Conservation (phyloP, 768 basidiomycete species). For the Russula virescens region DNA sequence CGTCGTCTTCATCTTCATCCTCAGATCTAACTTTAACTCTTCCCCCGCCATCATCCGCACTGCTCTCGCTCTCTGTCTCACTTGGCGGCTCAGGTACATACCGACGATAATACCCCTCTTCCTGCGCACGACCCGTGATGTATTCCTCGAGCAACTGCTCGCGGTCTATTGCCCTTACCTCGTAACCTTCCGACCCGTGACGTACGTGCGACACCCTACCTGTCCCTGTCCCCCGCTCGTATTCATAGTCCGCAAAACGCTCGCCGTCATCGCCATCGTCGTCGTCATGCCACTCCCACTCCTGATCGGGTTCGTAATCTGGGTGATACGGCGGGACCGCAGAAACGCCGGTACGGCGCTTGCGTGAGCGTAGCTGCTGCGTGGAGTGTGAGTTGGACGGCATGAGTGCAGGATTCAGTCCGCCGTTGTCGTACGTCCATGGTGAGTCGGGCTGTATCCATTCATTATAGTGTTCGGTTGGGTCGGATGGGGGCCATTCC, state of each 20-base stretch:
- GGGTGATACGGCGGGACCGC: conserved; percentile 73
- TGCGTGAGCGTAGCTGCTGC: conserved; percentile 23
- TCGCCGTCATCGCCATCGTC: conserved; percentile 26
- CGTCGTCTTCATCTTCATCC: conserved; percentile 39
- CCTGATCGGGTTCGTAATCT: conserved; percentile 43
- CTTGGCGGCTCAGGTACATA: conserved; percentile 57
- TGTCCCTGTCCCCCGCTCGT: background rate
- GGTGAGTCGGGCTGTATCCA: conserved; percentile 57
- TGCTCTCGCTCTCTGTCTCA: conserved; percentile 26
- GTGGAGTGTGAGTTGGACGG: conserved; percentile 42
- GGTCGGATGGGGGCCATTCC: conserved; percentile 74
- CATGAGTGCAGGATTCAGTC: conserved; percentile 67
- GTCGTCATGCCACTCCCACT: conserved; percentile 27
- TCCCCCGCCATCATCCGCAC: background rate
- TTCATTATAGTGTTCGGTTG: conserved; percentile 34
- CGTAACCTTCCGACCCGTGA: conserved; percentile 79
- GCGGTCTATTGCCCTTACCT: conserved; percentile 55
- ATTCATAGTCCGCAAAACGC: conserved; percentile 20
- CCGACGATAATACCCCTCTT: conserved; percentile 56
- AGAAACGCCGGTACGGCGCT: conserved; percentile 34
- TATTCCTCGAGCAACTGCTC: conserved; percentile 61
- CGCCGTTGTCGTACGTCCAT: conserved; percentile 80
- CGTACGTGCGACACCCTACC: no score
- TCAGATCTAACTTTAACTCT: background rate
- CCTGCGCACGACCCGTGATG: conserved; percentile 46